Evolutionary conservation across 2,329 filamentous ascomycete species (phyloP), one percentile per base, ranked within the genome.

Genomic region (Aspergillus novofumigatus): DNA sequence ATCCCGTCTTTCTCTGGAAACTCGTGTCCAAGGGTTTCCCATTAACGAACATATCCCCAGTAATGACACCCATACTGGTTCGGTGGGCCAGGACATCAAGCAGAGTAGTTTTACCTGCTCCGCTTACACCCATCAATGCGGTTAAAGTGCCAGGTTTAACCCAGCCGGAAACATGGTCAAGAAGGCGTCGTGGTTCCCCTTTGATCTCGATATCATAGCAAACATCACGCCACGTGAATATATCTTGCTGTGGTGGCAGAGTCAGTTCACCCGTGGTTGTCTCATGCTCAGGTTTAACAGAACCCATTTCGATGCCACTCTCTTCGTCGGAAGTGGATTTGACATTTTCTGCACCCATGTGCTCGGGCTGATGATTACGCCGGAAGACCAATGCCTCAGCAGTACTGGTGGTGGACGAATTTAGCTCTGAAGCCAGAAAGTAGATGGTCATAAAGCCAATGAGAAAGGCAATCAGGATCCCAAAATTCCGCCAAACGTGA

Each of bases 91-190:
- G 79, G 26, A 90, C 89, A 72, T 96, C 90, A 4, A 97, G 80
- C 14, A 97, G 81, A 0, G 92, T 96, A 0, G 92, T 96, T 72
- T 96, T 96, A 47, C 92, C 92, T 9, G 92, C 92, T 57, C 92
- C 91, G 28, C 88, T 92, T 4, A 92, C 90, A 74, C 91, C 90
- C 91, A 96, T 96, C 2, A 96, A 80, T 9, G 91, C 92, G 1
- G 91, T 96, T 51, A 96, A 69, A 4, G 90, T 96, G 56, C 92
- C 92, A 3, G 92, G 92, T 74, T 95, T 93, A 54, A 96, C 91
- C 90, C 91, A 96, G 29, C 92, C 92, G 64, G 93, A 88, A 17
- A 96, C 89, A 61, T 93, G 79, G 65, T 96, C 87, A 60, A 96
- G 79, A 61, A 96, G 86, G 38, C 87, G 84, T 9, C 91, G 83